These are phyloP conservation scores for Colletotrichum gloeosporioides DNA, from an alignment of 2,329 filamentous ascomycete genomes.

Conservation along the genomic window DNA sequence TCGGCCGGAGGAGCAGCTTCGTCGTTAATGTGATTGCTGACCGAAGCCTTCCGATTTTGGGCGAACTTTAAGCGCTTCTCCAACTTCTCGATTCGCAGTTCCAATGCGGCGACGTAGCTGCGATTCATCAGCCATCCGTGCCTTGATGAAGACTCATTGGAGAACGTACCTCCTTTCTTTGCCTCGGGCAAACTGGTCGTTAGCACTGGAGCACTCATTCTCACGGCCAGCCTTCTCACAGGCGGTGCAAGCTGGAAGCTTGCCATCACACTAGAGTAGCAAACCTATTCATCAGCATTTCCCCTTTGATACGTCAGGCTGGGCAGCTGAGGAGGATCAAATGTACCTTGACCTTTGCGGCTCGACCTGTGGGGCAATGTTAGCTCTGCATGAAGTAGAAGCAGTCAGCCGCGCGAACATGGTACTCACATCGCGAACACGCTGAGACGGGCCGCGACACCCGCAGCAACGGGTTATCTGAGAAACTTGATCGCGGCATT, in stretches of 20 bases:
- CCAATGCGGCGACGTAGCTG: slow-evolving; percentile 93
- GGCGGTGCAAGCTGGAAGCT: slow-evolving; percentile 91
- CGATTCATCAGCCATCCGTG: slow-evolving; percentile 12
- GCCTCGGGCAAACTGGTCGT: slow-evolving; percentile 93
- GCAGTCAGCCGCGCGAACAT: slow-evolving; percentile 18
- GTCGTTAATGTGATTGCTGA: slow-evolving; percentile 69
- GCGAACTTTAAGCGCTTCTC: slow-evolving; percentile 78
- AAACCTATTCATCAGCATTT: slow-evolving; percentile 3
- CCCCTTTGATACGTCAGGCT: background rate
- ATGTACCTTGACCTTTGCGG: slow-evolving; percentile 86
- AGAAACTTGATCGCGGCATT: slow-evolving; percentile 55
- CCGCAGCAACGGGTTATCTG: slow-evolving; percentile 65
- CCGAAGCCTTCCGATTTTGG: slow-evolving; percentile 72
- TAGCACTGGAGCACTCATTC: slow-evolving; percentile 89
- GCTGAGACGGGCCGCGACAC: slow-evolving; percentile 83
- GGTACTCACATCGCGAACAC: slow-evolving; percentile 72
- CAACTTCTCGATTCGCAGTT: slow-evolving; percentile 86
- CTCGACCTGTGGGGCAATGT: slow-evolving; percentile 60
- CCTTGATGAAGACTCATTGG: background rate
- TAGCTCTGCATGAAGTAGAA: slow-evolving; percentile 18
- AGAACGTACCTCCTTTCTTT: slow-evolving; percentile 81
- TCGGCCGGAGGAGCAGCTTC: slow-evolving; percentile 34
- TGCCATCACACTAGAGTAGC: slow-evolving; percentile 79
- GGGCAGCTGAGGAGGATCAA: background rate
- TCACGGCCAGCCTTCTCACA: slow-evolving; percentile 91